Base-by-base conservation (phyloP, 148 eudicot species). In the Linanthus parryae region DNA sequence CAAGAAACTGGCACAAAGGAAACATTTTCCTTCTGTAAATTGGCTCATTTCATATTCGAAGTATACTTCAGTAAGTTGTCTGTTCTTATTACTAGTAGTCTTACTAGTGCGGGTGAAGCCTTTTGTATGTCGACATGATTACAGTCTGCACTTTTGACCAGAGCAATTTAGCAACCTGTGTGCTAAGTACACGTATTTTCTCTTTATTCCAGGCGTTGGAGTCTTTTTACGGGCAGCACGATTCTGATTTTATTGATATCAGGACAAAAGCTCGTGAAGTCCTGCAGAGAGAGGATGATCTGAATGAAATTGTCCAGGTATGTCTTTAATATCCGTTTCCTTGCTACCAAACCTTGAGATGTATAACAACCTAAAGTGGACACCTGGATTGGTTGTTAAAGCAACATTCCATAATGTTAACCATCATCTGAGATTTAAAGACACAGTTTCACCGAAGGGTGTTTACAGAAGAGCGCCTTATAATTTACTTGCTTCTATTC, bases 1-100 rank as follows among this genome's bases (percentile, higher is more conserved):
- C 78, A 92, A 92, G 71, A 92, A 92, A 69, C 62, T 92, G 68
- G 99, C 99, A 12, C 99, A 92, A 64, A 84, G 99, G 72, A 92
- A 92, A 57, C 99, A 92, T 73, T 92, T 92, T 46, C 99, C 99
- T 23, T 84, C 99, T 37, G 99, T 92, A 52, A 92, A 92, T 77
- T 92, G 99, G 99, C 89, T 92, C 58, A 92, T 92, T 68, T 92
- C 99, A 38, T 92, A 92, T 74, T 92, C 99, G 7, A 92, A 92
- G 72, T 92, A 92, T 57, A 81, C 99, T 38, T 59, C 83, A 71
- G 98, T 92, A 55, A 9, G 83, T 72, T 24, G 6, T 57, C 18
- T 63, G 19, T 14, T 18, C 4, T 17, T 48, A 22, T 21, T 36
- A 31, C 12, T 21, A 23, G 12, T 22, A 16, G 45, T 53, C 19